These are phyloP conservation scores for Daedaleopsis sinensis DNA, from an alignment of 768 basidiomycete species.

Conservation along the genomic window DNA sequence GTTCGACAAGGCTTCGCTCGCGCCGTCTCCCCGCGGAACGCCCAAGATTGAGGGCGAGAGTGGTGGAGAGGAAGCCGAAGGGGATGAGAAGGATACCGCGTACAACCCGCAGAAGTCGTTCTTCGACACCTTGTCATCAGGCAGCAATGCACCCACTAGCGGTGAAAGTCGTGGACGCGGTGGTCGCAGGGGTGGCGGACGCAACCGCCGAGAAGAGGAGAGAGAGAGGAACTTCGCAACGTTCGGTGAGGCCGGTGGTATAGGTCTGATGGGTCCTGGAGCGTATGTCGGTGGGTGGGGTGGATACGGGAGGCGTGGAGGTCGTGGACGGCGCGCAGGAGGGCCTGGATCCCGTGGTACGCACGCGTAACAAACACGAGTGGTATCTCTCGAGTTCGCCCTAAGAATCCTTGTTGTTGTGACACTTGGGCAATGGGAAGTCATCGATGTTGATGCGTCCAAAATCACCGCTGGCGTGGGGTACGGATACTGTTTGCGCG, in stretches of 20 bases:
- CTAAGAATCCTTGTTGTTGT: not conserved
- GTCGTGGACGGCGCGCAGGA: conserved; percentile 41
- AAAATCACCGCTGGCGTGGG: too few relatives aligned
- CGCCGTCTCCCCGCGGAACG: conserved; percentile 29
- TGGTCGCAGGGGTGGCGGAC: conserved; percentile 51
- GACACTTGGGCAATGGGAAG: too few relatives aligned
- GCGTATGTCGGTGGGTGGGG: conserved; percentile 83
- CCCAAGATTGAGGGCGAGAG: conserved; percentile 31
- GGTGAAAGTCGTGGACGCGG: conserved; percentile 46
- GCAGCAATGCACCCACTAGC: conserved; percentile 39
- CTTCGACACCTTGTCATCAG: conserved; percentile 72
- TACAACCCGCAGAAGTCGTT: conserved; percentile 82
- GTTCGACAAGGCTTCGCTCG: conserved; percentile 73
- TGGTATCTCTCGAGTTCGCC: not conserved
- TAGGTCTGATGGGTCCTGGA: conserved; percentile 77
- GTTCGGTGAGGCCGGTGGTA: conserved; percentile 84
- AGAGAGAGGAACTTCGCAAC: conserved; percentile 84
- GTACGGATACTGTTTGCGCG: too few relatives aligned
- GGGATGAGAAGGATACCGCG: conserved; percentile 40
- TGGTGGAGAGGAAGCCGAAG: conserved; percentile 35
- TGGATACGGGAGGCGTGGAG: conserved; percentile 59
- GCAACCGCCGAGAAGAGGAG: conserved; percentile 81
- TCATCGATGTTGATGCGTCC: too few relatives aligned
- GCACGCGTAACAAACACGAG: not conserved
- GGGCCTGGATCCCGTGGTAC: conserved; percentile 19